These are phyloP conservation scores for Benincasa hispida DNA, from an alignment of 306 rosid genomes.

Conservation along the genomic window DNA sequence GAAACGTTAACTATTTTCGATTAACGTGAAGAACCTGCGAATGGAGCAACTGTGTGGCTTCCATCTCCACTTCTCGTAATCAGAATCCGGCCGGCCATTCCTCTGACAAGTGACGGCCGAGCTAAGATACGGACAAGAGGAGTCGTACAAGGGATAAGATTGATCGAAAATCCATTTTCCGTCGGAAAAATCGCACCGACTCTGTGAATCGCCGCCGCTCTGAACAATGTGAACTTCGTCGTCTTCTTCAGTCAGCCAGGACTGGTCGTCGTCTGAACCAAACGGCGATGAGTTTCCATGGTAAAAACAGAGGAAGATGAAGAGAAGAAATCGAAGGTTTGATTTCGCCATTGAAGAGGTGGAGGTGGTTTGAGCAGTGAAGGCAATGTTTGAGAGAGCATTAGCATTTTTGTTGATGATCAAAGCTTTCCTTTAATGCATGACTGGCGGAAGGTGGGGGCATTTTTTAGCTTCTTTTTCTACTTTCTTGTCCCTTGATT, in stretches of 20 bases:
- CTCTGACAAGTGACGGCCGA: conserved; percentile 75
- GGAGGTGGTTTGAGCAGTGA: conserved; percentile 5
- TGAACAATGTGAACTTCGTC: conserved; percentile 57
- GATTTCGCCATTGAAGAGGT: conserved; percentile 41
- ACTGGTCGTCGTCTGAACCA: conserved; percentile 26
- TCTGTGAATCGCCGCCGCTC: conserved; percentile 24
- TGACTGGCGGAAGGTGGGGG: conserved; percentile 45
- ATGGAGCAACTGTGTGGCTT: conserved; percentile 65
- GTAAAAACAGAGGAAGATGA: conserved; percentile 23
- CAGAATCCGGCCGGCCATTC: conserved; percentile 94
- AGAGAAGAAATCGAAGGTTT: conserved; percentile 15
- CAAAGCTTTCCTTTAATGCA: conserved; percentile 38
- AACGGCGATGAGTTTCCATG: conserved; percentile 26
- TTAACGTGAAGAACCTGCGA: conserved; percentile 37
- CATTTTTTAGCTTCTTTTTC: not conserved
- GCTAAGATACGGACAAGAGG: conserved; percentile 71
- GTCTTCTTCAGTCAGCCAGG: conserved; percentile 38
- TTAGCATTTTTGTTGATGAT: conserved; percentile 12
- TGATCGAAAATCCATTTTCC: conserved; percentile 88
- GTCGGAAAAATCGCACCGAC: conserved; percentile 47
- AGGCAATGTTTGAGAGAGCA: conserved; percentile 13
- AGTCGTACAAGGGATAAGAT: conserved; percentile 81
- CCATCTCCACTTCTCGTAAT: conserved; percentile 94
- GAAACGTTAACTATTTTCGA: not conserved
- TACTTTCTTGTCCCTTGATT: not conserved